Evolutionary conservation across 1,284 basidiomycete species (phyloP), one percentile per base, ranked within the genome.

Genomic region (Fomitiporia mediterranea): DNA sequence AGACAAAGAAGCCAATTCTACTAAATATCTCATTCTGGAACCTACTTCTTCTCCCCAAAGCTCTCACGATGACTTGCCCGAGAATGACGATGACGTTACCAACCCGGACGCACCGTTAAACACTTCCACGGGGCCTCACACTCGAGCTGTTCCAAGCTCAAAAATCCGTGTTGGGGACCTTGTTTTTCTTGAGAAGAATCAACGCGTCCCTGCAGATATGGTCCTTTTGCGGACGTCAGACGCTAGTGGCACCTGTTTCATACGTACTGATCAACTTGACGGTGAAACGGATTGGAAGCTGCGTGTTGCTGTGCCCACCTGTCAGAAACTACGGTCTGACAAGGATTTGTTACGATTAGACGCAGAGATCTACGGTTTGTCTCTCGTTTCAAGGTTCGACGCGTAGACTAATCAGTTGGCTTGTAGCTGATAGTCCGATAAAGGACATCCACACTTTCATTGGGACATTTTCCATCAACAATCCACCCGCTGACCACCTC

Each of bases 221-320:
- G 83, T 98, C 1, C 77, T 99, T 15, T 76, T 99, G 6, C 83
- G 87, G 35, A 98, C 96, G 0, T 89, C 85, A 1, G 95, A 94
- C 61, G 70, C 80, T 3, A 84, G 87, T 32, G 97, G 97, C 1
- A 95, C 94, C 1, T 98, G 96, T 69, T 99, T 99, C 70, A 91
- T 99, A 53, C 80, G 96, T 4, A 99, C 97, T 0, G 97, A 99
- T 70, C 97, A 99, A 68, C 79, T 99, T 8, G 97, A 99, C 64
- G 97, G 97, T 43, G 97, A 99, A 72, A 99, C 97, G 1, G 97
- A 99, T 66, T 99, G 97, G 97, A 99, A 99, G 70, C 75, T 98
- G 50, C 84, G 92, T 8, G 86, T 98, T 1, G 95, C 96, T 0
- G 86, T 97, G 2, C 81, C 87, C 1, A 78, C 86, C 25, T 92